Evolutionary conservation across 306 rosid genomes (phyloP), one percentile per base, ranked within the genome.

Genomic region (Prunus armeniaca): DNA sequence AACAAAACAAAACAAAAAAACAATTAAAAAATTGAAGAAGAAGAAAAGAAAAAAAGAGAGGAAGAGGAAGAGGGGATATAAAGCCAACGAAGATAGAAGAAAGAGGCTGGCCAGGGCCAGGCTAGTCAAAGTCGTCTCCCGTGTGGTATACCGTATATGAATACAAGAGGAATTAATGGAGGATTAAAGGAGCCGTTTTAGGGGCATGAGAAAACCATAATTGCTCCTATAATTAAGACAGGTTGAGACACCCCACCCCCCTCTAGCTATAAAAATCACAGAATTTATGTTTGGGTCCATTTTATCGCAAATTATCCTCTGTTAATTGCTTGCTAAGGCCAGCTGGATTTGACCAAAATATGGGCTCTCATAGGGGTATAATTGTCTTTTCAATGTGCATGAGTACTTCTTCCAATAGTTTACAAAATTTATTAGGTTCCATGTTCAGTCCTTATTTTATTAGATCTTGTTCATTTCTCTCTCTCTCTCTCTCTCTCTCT

Each of bases 161-260:
- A 74, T 69, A 60, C 77, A 80, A 83, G 80, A 80, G 76, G 87
- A 84, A 70, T 79, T 85, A 77, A 82, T 82, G 91, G 88, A 79
- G 76, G 91, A 87, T 87, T 81, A 78, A 72, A 74, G 81, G 43
- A 78, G 34, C 83, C 69, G 83, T 67, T 81, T 81, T 67, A 72
- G 52, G 80, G 80, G 79, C 87, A 76, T 79, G 80, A 56, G 25
- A 77, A 34, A 41, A 65, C 83, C 89, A 81, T 78, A 73, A 58
- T 79, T 64, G 22, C 70, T 63, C 69, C 15, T 19, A 58, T 65
- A 72, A 71, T 32, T 73, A 75, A 68, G 52, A 74, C 77, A 28
- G 73, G 41, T 58, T 66, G 61, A 67, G 56, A 78, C 69, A 77
- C 0, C 27, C 27, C 1, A 1, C 27, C 82, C 75, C 63, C 54